A percentile compares a stretch with the other conserved stretches of the same genome.
Conservation (phyloP, 176 grass and related monocot species). For the Hyparrhenia diplandra region DNA sequence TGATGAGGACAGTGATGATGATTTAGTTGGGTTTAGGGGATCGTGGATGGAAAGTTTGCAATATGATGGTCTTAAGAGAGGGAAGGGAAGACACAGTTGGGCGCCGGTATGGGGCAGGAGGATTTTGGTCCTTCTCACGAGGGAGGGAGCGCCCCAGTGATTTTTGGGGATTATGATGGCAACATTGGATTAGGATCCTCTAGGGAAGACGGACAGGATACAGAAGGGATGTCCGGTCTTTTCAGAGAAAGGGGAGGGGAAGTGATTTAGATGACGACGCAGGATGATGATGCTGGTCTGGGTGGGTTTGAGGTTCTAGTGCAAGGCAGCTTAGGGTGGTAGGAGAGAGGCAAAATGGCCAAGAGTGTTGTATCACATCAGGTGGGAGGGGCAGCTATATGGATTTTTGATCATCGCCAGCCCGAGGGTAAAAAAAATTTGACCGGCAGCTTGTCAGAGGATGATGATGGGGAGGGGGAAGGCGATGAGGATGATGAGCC, state of each 20-base stretch:
- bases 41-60: background rate
- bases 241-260: conserved; percentile 24
- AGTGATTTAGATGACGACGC: conserved; percentile 28
- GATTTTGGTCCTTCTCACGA: background rate
- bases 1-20: background rate
- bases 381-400: conserved; percentile 14
- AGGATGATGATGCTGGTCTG: background rate
- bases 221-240: conserved; percentile 25
- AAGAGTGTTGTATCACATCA: conserved; percentile 3
- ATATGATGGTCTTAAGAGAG: background rate
- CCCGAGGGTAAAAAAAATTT: conserved; percentile 3
- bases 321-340: conserved; percentile 20
- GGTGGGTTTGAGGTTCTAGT: conserved; percentile 28
- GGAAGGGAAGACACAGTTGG: background rate
- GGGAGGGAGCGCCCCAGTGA: conserved; percentile 22
- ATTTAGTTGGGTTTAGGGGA: conserved; percentile 20
- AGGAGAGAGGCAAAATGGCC: background rate
- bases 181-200: conserved; percentile 34
- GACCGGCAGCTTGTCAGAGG: conserved; percentile 35
- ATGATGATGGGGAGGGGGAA: conserved; percentile 35
- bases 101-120: background rate
- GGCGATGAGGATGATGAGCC: conserved; percentile 46
- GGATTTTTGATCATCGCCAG: conserved; percentile 3
- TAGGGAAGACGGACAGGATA: conserved; percentile 27
- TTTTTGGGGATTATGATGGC: conserved; percentile 31